These are phyloP conservation scores for Mucor plumbeus DNA, from an alignment of 371 early-diverging fungal species.

Conservation along the genomic window DNA sequence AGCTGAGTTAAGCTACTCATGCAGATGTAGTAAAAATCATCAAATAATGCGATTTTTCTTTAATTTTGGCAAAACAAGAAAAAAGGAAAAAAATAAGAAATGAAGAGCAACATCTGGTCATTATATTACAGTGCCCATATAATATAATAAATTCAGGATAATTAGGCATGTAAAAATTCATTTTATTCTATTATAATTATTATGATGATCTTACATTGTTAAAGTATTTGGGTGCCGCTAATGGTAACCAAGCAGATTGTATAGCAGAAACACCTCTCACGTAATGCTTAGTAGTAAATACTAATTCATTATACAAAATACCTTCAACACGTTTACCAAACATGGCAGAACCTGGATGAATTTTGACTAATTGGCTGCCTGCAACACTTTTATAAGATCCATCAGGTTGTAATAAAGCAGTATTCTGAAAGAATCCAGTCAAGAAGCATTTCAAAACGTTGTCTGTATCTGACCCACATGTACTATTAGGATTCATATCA, in stretches of 20 bases:
- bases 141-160: too few relatives aligned
- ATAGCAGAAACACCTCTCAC: constrained; percentile 85
- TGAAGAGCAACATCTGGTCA: too few relatives aligned
- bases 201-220: constrained; percentile 34
- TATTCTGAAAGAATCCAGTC: constrained; percentile 90
- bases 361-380: constrained; percentile 73
- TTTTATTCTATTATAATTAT: background rate
- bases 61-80: too few relatives aligned
- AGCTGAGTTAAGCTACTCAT: too few relatives aligned
- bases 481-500: constrained; percentile 64
- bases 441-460: constrained; percentile 82
- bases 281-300: constrained; percentile 89
- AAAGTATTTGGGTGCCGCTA: constrained; percentile 83
- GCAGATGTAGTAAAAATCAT: too few relatives aligned
- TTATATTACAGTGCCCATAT: too few relatives aligned
- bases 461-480: constrained; percentile 78
- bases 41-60: too few relatives aligned
- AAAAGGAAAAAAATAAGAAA: too few relatives aligned
- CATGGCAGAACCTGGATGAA: constrained; percentile 90
- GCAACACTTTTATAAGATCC: constrained; percentile 85
- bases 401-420: constrained; percentile 88
- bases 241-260: constrained; percentile 83
- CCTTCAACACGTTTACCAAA: constrained; percentile 80
- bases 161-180: too few relatives aligned
- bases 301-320: constrained; percentile 93